Base-by-base conservation (phyloP, 139 green algal genomes). In the Micractinium sp. region DNA sequence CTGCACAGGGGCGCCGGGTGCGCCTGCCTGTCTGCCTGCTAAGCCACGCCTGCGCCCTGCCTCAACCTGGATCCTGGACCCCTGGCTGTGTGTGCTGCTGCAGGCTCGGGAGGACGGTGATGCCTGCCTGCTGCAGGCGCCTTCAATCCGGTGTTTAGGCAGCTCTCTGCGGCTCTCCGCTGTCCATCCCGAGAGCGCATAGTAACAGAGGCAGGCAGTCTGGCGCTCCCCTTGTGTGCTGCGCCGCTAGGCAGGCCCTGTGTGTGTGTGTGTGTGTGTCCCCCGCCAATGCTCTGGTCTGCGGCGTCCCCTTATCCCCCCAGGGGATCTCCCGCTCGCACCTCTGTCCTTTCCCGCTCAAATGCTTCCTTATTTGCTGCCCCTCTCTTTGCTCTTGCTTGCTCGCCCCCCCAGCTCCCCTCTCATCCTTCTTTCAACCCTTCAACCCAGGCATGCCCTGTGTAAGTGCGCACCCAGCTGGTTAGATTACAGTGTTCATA, bases 71-170 rank as follows among this genome's bases (percentile, higher is more conserved):
- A 16, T 5, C 47, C 47, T 35, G 27, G 2, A 36, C 31, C 31
- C 31, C 73, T 41, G 39, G 7, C 73, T 41, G 16, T 47, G 7
- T 77, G 4, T 33, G 29, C 71, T 15, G 1, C 33, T 20, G 71
- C 77, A 82, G 77, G 77, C 29, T 84, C 78, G 1, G 41, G 41
- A 69, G 78, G 78, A 29, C 78, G 78, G 56, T 84, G 78, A 84
- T 16, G 29, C 78, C 47, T 16, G 14, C 74, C 69, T 76, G 35
- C 36, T 2, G 63, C 63, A 71, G 63, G 63, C 63, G 20, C 18
- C 63, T 71, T 25, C 14, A 27, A 71, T 23, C 20, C 14, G 47
- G 47, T 56, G 47, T 56, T 56, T 71, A 71, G 63, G 63, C 63
- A 71, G 63, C 63, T 71, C 63, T 56, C 47, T 56, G 47, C 47